Evolutionary conservation across 371 early-diverging fungal genomes (phyloP).

Genomic region (Syncephalastrum racemosum): DNA sequence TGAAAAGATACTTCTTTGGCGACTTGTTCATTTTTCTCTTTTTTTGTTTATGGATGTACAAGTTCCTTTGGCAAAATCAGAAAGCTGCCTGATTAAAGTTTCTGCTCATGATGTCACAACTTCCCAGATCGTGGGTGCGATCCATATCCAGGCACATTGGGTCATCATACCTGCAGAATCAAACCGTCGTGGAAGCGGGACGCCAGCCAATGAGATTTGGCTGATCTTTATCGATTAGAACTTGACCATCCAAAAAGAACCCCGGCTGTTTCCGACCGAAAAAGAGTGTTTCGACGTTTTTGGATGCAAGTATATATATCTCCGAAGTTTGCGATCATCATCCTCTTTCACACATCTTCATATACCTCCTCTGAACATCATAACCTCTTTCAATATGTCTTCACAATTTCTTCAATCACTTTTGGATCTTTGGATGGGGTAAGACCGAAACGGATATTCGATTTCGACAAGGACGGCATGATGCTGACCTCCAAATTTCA

Average conservation of each 20-base stretch:
- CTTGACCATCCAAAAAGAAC: conserved; percentile 4
- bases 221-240: conserved; percentile 22
- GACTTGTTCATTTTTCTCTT: too few relatives aligned
- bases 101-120: conserved; percentile 14
- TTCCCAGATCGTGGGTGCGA: conserved; percentile 7
- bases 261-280: conserved; percentile 15
- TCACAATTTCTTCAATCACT: conserved; percentile 4
- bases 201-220: conserved; percentile 14
- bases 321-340: conserved; percentile 8
- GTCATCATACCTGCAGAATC: conserved; percentile 14
- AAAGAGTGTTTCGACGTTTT: too few relatives aligned
- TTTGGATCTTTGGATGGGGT: conserved; percentile 5
- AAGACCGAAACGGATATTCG: background rate
- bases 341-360: conserved; percentile 4
- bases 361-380: background rate
- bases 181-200: background rate
- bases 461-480: too few relatives aligned
- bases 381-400: background rate
- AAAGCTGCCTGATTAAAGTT: conserved; percentile 11
- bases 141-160: conserved; percentile 16
- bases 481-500: too few relatives aligned
- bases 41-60: too few relatives aligned
- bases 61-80: background rate
- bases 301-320: conserved; percentile 15
- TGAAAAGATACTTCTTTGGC: too few relatives aligned